phyloP scores from a whole-genome alignment of 305 asterid species.

The Solanum chacoense region DNA sequence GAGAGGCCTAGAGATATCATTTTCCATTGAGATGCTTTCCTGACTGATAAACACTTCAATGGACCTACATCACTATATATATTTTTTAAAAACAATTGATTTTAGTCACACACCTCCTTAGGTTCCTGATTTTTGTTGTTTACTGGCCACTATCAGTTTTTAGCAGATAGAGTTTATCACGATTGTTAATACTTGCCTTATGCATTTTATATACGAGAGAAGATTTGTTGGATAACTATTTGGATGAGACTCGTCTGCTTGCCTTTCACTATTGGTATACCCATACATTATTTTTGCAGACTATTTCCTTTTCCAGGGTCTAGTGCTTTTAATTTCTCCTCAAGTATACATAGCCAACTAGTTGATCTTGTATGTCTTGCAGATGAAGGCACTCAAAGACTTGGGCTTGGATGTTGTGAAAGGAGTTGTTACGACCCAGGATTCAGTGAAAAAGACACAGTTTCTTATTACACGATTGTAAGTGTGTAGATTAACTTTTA shows the following conservation, averaged over 20 bases:
- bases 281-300: not conserved
- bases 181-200: not conserved
- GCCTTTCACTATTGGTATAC: not conserved
- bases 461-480: constrained; percentile 66
- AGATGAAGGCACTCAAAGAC: constrained; percentile 96
- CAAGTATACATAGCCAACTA: constrained; percentile 7
- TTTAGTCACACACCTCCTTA: not conserved
- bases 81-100: not conserved
- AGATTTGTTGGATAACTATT: not conserved
- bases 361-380: constrained; percentile 18
- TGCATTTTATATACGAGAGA: not conserved
- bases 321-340: not conserved
- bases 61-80: not conserved
- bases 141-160: not conserved
- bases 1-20: not conserved
- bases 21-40: not conserved
- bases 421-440: constrained; percentile 83
- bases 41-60: not conserved
- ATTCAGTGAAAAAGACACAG: constrained; percentile 63
- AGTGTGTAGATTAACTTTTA: constrained; percentile 12
- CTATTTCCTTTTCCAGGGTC: not conserved
- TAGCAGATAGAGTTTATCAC: not conserved
- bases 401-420: constrained; percentile 86
- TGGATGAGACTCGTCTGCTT: not conserved
- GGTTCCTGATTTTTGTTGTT: not conserved